Base-by-base conservation (phyloP, 305 asterid species). In the Lippia alba region DNA sequence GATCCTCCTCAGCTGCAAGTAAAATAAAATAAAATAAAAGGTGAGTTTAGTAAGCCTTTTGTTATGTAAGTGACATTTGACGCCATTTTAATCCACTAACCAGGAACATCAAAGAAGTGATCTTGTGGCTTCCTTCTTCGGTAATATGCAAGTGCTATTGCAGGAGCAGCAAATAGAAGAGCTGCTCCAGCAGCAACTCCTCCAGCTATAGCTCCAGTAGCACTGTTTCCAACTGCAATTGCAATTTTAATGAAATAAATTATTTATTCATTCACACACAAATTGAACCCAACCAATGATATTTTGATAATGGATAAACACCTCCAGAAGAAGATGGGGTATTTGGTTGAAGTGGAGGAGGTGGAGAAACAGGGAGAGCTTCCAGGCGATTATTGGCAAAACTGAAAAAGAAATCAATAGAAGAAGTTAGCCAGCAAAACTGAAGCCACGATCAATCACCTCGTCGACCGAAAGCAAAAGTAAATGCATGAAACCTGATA, bases 101-200 rank as follows among this genome's bases (percentile, higher is more conserved):
- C 96, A 64, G 94, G 95, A 79, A 90, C 96, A 68, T 92, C 97
- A 69, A 92, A 84, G 97, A 89, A 92, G 80, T 89, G 75, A 82
- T 86, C 96, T 46, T 83, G 91, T 14, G 91, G 91, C 81, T 89
- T 89, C 85, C 75, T 86, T 75, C 91, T 82, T 41, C 91, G 84
- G 77, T 81, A 83, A 84, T 80, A 83, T 60, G 93, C 95, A 72
- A 90, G 86, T n/a, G 91, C 80, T 39, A 91, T 87, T 2, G 88
- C 95, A 64, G 96, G 93, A 60, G 79, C 89, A 66, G 96, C 88
- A 81, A 90, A 90, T 36, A 92, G 81, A 74, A 88, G 90, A 53
- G 97, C 96, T 14, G 92, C 98, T 39, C 87, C 96, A 46, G 97
- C 93, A 80, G 97, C 96, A 76, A 90, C 93, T 58, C 89, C 97